Evolutionary conservation across 2,329 filamentous ascomycete species (phyloP), one percentile per base, ranked within the genome.

Genomic region (Venturia asperata): DNA sequence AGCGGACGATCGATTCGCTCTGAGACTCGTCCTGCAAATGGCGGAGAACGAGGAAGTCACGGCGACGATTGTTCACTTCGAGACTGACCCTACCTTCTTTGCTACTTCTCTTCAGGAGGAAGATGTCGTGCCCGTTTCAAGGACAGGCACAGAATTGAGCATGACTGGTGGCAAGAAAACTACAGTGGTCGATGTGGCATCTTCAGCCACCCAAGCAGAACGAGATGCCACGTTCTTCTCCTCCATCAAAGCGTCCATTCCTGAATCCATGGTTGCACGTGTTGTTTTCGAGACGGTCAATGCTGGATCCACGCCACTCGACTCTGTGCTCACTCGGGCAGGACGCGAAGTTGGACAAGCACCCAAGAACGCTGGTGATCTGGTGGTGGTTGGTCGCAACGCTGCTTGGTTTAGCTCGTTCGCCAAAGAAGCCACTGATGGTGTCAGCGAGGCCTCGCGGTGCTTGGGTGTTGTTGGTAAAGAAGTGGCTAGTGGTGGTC

Each of bases 1-100:
- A 10, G 78, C 81, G 1, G 94, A 99, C 72, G 93, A 97, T 71
- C 84, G 86, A 9, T 85, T 88, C 5, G 92, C 92, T 0, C 81
- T 97, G 0, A 82, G 87, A 1, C 84, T 97, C 30, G 88, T 93
- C 3, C 81, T 97, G 3, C 93, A 97, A 72, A 82, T 99, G 0
- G 90, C 88, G 0, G 86, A 88, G 73, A 94, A 92, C 71, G 82
- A 85, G 4, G 85, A 89, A 55, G 85, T 96, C 34, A 92, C 90
- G 0, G 90, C 87, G 0, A 93, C 90, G 0, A 83, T 97, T 41
- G 79, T 89, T 0, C 86, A 87, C 67, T 80, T 90, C 65, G 74
- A 78, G 45, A 69, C 74, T 1, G 68, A 71, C 2, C 68, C 71
- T 5, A 66, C 64, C 0, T 68, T 72, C 56, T 66, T 71, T n/a